Evolutionary conservation across 768 basidiomycete genomes (phyloP), one percentile per base, ranked within the genome.

Genomic region (Russula virescens): DNA sequence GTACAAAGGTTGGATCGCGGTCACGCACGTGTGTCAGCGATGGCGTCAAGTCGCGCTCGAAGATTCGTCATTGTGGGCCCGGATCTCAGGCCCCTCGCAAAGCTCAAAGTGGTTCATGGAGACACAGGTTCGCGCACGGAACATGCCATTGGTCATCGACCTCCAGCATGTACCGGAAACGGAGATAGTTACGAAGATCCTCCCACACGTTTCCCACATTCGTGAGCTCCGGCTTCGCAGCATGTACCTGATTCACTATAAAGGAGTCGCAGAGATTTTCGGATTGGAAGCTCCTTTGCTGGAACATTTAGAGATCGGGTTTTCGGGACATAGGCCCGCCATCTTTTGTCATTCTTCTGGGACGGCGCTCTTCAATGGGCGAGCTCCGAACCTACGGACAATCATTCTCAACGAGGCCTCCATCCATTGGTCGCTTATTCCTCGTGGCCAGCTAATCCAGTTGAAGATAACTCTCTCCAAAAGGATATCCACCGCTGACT

Each of bases 401-500:
- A 25, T 58, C 35, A 46, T 43, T 4, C 42, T 58, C 34, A 21
- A 14, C 19, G 18, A 58, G 7, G 16, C 46, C 28, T n/a, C 18
- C 45, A 23, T 62, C 26, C 42, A 21, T 10, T 62, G 55, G 61
- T 23, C 50, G 16, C 31, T 23, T 47, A n/a, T 62, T 18, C 61
- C 61, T 16, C 50, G 45, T 21, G n/a, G 50, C 35, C n/a, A n/a
- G n/a, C n/a, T n/a, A n/a, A n/a, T n/a, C n/a, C n/a, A n/a, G n/a
- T n/a, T n/a, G n/a, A n/a, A 51, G 31, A n/a, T 62, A 38, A 46
- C 14, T 38, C 45, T 58, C 19, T 4, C 1, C 43, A 2, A 21
- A 8, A 49, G 46, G 42, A 16, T 21, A 5, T 46, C 34, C 16
- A 2, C 9, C 26, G 11, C 13, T 8, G 31, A 28, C 23, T 5